A percentile compares a stretch with the other conserved stretches of the same genome.
Evolutionary conservation across 228 moss, liverwort and hornwort species (phyloP).

Genomic region (Sphagnum magellanicum): DNA sequence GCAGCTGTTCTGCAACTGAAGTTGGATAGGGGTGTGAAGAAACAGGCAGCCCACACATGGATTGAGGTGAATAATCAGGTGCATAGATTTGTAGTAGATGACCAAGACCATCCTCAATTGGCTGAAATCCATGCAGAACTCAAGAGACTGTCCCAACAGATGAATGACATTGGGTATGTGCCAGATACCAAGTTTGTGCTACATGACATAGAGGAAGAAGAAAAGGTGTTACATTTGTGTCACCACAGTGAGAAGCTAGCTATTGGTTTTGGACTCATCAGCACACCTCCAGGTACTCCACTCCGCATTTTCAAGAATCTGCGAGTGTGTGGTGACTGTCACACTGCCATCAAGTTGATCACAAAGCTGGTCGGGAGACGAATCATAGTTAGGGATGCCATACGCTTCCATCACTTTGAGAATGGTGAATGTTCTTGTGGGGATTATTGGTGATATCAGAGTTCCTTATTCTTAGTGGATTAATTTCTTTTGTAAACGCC

Average conservation of each 20-base stretch:
- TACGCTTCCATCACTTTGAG: conserved; percentile 31
- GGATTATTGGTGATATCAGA: conserved; percentile 40
- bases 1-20: no score
- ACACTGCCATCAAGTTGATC: conserved; percentile 32
- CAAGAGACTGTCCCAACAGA: no score
- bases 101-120: neutral
- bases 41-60: conserved; percentile 14
- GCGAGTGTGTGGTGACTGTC: conserved; percentile 27
- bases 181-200: conserved; percentile 7
- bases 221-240: conserved; percentile 12
- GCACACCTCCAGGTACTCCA: conserved; percentile 22
- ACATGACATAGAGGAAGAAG: conserved; percentile 1
- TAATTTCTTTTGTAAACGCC: no score
- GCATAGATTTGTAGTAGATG: conserved; percentile 13
- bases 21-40: conserved; percentile 11
- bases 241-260: conserved; percentile 30
- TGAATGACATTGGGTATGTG: neutral
- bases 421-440: conserved; percentile 35
- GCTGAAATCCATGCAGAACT: no score
- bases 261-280: conserved; percentile 27
- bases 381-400: conserved; percentile 31
- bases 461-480: no score
- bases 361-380: conserved; percentile 11
- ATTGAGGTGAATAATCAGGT: conserved; percentile 26
- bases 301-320: conserved; percentile 28